These are phyloP conservation scores for Boletales sp. DNA, from an alignment of 768 basidiomycete species.

Conservation along the genomic window DNA sequence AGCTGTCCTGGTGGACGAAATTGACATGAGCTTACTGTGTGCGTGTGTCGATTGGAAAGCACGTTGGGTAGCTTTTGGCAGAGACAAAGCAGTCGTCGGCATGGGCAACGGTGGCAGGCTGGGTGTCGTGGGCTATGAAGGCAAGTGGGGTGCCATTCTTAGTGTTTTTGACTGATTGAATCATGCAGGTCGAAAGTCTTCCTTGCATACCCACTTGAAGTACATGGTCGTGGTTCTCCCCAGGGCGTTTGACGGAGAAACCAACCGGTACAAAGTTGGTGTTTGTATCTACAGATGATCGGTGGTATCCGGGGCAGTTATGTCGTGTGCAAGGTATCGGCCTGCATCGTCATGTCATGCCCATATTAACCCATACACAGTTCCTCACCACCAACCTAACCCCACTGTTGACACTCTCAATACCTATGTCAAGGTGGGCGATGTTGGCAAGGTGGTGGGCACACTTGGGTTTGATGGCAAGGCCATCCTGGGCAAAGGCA, in stretches of 20 bases:
- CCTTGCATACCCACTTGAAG: conserved; percentile 69
- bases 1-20: no score
- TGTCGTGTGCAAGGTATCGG: conserved; percentile 86
- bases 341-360: neutral
- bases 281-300: conserved; percentile 87
- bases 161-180: neutral
- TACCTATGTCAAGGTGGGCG: conserved; percentile 96
- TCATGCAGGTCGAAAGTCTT: conserved; percentile 50
- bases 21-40: no score
- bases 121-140: no score
- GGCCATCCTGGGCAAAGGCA: conserved; percentile 33
- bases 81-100: no score
- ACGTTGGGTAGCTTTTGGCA: no score
- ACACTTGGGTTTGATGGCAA: conserved; percentile 16
- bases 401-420: conserved; percentile 95
- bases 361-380: conserved; percentile 37
- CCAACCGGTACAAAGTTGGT: conserved; percentile 83
- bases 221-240: conserved; percentile 91
- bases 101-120: no score
- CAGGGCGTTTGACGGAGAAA: conserved; percentile 71
- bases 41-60: no score
- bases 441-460: conserved; percentile 57
- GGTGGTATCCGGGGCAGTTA: conserved; percentile 90
- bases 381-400: conserved; percentile 97
- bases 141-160: no score